Percentiles rank a stretch among this genome's conserved stretches.
phyloP scores from a whole-genome alignment of 768 basidiomycete genomes.

The Amanita pallidorosea region DNA sequence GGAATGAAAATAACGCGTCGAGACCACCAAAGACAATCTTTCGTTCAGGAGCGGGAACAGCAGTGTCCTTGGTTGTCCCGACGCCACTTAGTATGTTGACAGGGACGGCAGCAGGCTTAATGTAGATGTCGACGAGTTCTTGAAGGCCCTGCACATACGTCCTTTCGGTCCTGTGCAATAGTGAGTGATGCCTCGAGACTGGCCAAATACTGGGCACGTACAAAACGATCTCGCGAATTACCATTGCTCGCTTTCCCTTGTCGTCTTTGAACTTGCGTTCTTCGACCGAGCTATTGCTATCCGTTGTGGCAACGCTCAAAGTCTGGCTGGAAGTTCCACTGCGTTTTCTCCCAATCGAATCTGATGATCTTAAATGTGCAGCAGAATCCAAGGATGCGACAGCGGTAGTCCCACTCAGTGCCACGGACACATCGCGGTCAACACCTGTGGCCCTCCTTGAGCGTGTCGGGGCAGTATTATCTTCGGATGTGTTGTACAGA shows the following conservation, averaged over 20 bases:
- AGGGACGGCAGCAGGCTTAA: conserved; percentile 68
- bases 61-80: conserved; percentile 67
- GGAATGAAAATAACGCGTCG: conserved; percentile 86
- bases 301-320: conserved; percentile 63
- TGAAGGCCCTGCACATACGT: conserved; percentile 92
- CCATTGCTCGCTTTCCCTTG: conserved; percentile 68
- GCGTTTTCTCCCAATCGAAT: conserved; percentile 50
- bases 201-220: conserved; percentile 27
- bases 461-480: conserved; percentile 29
- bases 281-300: conserved; percentile 63
- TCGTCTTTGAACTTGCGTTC: conserved; percentile 92
- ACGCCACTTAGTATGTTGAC: conserved; percentile 64
- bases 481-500: conserved; percentile 47
- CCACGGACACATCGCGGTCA: conserved; percentile 56
- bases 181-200: conserved; percentile 4
- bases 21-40: conserved; percentile 88
- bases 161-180: conserved; percentile 64
- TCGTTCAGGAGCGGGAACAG: conserved; percentile 78
- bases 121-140: conserved; percentile 92
- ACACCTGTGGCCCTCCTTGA: conserved; percentile 59
- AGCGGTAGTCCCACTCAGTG: conserved; percentile 34
- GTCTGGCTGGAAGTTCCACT: conserved; percentile 55
- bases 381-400: conserved; percentile 28
- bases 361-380: conserved; percentile 53
- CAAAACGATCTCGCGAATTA: conserved; percentile 89